Base-by-base conservation (phyloP, 148 eudicot genomes). In the Limonium bicolor region DNA sequence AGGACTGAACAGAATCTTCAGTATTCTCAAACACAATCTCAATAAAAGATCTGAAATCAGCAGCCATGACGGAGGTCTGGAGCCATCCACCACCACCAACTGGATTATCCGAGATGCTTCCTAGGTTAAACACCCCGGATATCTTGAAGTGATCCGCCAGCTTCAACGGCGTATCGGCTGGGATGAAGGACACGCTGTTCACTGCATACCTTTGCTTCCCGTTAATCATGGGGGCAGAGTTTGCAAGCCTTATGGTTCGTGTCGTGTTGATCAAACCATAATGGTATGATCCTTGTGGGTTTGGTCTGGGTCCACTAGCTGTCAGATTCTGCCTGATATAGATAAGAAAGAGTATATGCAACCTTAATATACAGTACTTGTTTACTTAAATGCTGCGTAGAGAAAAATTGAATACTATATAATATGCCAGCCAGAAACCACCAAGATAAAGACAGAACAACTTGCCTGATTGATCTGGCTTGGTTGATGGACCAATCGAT, bases 391-490 rank as follows among this genome's bases (percentile, higher is more conserved):
- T n/a, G n/a, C n/a, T n/a, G n/a, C n/a, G n/a, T n/a, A n/a, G n/a
- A n/a, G n/a, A n/a, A n/a, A n/a, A n/a, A n/a, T n/a, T n/a, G n/a
- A n/a, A n/a, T n/a, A n/a, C n/a, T n/a, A n/a, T n/a, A n/a, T n/a
- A n/a, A n/a, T n/a, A n/a, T n/a, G n/a, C n/a, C n/a, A n/a, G n/a
- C n/a, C n/a, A n/a, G n/a, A n/a, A n/a, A n/a, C n/a, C n/a, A n/a
- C n/a, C n/a, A n/a, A n/a, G n/a, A n/a, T n/a, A n/a, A n/a, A n/a
- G n/a, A n/a, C n/a, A n/a, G n/a, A n/a, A n/a, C n/a, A n/a, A n/a
- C n/a, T n/a, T 45, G 73, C 85, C 86, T 78, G 49, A 78, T 20
- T 0, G 86, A 78, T 51, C 75, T 62, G 4, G 86, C 86, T 36
- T 78, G 81, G 46, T 70, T 60, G 15, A 78, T 26, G 4, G 86